Evolutionary conservation across 192 early-diverging fungal species (phyloP).

Genomic region (Powellomyces hirtus): DNA sequence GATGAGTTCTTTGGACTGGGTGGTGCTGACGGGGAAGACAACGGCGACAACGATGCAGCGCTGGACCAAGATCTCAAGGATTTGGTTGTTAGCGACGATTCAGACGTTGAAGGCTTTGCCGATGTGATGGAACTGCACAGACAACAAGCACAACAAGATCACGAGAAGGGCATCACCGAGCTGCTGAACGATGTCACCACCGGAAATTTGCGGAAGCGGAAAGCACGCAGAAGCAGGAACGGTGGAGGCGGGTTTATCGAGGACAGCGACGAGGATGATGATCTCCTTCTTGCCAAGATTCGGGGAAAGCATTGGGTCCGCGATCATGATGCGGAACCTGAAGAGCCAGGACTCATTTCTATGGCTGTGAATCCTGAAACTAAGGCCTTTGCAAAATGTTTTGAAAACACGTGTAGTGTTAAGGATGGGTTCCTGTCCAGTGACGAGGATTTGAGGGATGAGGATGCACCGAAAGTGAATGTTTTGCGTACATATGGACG

Average conservation of each 20-base stretch:
- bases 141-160: slow-evolving; percentile 26
- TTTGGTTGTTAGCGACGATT: slow-evolving; percentile 25
- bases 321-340: neutral
- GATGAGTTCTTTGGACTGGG: slow-evolving; percentile 43
- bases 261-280: slow-evolving; percentile 35
- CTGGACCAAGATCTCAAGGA: slow-evolving; percentile 18
- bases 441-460: slow-evolving; percentile 16
- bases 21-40: slow-evolving; percentile 31
- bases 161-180: slow-evolving; percentile 26
- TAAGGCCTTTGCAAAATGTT: slow-evolving; percentile 38
- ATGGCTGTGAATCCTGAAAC: slow-evolving; percentile 35
- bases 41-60: slow-evolving; percentile 8
- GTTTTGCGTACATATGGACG: neutral
- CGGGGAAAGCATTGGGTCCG: neutral
- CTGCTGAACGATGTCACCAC: slow-evolving; percentile 40
- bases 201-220: slow-evolving; percentile 36
- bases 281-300: slow-evolving; percentile 22
- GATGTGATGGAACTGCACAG: slow-evolving; percentile 10
- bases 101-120: slow-evolving; percentile 27
- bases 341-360: neutral
- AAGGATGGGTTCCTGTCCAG: slow-evolving; percentile 23
- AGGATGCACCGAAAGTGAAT: neutral
- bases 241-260: slow-evolving; percentile 18
- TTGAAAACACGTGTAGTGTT: slow-evolving; percentile 16
- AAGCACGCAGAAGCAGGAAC: slow-evolving; percentile 9